Evolutionary conservation across 495 filamentous ascomycete species (phyloP).

Genomic region (Achaetomiella virescens): DNA sequence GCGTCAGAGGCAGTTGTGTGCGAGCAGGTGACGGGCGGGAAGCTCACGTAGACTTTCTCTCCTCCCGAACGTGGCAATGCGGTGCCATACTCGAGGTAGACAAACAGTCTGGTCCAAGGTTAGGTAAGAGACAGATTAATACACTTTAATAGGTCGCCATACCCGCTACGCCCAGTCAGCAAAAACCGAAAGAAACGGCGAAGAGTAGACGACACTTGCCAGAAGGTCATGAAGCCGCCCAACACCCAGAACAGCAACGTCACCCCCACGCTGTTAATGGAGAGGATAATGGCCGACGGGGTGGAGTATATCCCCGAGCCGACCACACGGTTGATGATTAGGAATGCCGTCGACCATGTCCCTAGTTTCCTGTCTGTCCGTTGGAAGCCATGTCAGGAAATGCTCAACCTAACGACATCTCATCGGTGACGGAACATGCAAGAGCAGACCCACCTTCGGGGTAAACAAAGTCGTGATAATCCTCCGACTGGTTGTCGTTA

Average conservation of each 20-base stretch:
- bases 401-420: not conserved
- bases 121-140: not conserved
- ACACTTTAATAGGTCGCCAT: not conserved
- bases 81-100: slow-evolving; percentile 33
- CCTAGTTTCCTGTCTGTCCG: slow-evolving; percentile 29
- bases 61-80: slow-evolving; percentile 30
- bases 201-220: slow-evolving; percentile 14
- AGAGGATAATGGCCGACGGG: slow-evolving; percentile 22
- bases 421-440: not conserved
- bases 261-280: slow-evolving; percentile 28
- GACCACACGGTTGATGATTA: slow-evolving; percentile 33
- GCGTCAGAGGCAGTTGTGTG: not conserved
- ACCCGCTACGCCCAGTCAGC: slow-evolving; percentile 19
- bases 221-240: slow-evolving; percentile 30
- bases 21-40: not conserved
- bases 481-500: slow-evolving; percentile 20
- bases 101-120: slow-evolving; percentile 22
- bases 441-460: slow-evolving; percentile 28
- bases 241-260: slow-evolving; percentile 30
- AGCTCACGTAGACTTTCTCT: slow-evolving; percentile 31
- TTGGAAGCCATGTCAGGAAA: not conserved
- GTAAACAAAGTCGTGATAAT: slow-evolving; percentile 33
- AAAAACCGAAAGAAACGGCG: not conserved
- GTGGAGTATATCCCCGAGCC: slow-evolving; percentile 29
- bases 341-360: slow-evolving; percentile 29